phyloP scores from a whole-genome alignment of 1,284 basidiomycete species.

The Ceratobasidium sp. region DNA sequence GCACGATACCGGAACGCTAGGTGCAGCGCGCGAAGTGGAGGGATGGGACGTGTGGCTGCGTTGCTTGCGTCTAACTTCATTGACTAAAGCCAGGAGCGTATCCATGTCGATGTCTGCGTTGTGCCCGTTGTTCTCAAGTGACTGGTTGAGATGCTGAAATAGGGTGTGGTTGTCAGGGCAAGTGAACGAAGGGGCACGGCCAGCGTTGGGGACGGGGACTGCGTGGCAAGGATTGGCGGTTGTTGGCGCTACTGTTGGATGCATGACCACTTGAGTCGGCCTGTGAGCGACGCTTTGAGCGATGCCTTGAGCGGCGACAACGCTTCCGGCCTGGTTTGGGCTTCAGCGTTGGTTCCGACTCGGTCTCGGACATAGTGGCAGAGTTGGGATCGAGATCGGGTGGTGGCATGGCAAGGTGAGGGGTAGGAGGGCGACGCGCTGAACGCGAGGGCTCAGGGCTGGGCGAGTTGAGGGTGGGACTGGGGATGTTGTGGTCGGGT shows the following conservation, averaged over 20 bases:
- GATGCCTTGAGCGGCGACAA: neutral
- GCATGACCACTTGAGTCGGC: neutral
- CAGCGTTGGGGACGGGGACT: neutral
- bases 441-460: neutral
- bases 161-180: neutral
- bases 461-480: neutral
- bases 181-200: neutral
- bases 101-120: neutral
- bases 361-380: neutral
- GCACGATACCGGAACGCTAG: neutral
- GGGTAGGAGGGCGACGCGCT: neutral
- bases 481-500: no score
- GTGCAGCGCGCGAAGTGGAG: neutral
- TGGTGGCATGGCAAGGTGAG: neutral
- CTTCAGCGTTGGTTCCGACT: neutral
- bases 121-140: no score
- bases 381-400: neutral
- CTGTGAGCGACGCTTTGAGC: no score
- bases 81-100: neutral
- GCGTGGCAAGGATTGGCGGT: neutral
- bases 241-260: neutral
- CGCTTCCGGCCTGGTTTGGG: neutral
- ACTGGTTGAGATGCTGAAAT: neutral
- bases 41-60: neutral
- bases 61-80: neutral